Conservation (phyloP, 208 protist genomes). For the Acanthamoeba lenticulata region DNA sequence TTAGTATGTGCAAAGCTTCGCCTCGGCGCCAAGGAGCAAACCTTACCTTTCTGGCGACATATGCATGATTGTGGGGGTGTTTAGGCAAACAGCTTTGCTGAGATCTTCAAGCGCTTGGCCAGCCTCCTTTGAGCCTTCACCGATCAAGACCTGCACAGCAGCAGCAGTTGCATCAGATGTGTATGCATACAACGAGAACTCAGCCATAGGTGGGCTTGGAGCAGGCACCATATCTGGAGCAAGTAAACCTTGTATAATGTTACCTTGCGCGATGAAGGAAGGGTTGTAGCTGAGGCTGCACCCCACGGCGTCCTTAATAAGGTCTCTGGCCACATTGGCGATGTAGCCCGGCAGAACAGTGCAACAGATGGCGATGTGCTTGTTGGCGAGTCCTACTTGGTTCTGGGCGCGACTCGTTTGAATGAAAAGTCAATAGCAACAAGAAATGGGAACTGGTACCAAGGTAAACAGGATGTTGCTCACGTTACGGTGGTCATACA, state of each 20-base stretch:
- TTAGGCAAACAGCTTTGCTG: constrained; percentile 73
- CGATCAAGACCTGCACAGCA: constrained; percentile 79
- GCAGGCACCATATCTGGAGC: constrained; percentile 78
- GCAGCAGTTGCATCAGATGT: too few relatives aligned
- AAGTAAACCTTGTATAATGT: constrained; percentile 76
- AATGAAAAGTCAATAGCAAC: neutral
- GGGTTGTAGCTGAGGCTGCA: constrained; percentile 82
- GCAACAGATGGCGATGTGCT: constrained; percentile 84
- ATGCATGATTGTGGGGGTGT: constrained; percentile 63
- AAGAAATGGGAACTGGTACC: constrained; percentile 28
- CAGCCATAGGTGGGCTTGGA: neutral
- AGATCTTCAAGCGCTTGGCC: constrained; percentile 75
- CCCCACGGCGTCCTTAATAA: constrained; percentile 74
- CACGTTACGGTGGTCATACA: constrained; percentile 79
- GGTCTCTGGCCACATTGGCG: constrained; percentile 32
- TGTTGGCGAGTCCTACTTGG: constrained; percentile 74
- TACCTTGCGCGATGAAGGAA: constrained; percentile 85
- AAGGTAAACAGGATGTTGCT: constrained; percentile 60
- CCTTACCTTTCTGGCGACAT: constrained; percentile 73
- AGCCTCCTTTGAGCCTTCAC: constrained; percentile 76
- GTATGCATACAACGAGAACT: too few relatives aligned
- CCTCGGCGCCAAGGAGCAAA: too few relatives aligned
- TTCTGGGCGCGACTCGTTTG: neutral
- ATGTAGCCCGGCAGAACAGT: constrained; percentile 84
- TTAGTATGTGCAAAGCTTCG: too few relatives aligned